Evolutionary conservation across 2,329 filamentous ascomycete species (phyloP).

Genomic region (Penicillium capsulatum): DNA sequence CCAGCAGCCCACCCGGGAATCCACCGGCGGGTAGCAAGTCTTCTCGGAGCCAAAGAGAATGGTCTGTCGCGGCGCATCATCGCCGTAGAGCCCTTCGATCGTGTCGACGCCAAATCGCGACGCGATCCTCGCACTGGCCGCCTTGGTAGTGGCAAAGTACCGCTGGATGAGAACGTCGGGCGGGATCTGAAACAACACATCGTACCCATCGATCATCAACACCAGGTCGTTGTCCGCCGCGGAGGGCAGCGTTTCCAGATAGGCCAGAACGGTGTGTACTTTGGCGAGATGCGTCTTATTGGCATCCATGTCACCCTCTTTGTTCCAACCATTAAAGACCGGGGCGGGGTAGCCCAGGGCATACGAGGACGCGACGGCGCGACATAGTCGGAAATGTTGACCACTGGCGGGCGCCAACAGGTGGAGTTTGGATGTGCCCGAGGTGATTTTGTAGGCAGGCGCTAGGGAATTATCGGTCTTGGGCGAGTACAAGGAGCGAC

Average conservation of each 20-base stretch:
- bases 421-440: slow-evolving; percentile 11
- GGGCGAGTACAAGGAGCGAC: neutral
- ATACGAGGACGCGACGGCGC: slow-evolving; percentile 8
- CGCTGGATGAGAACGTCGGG: slow-evolving; percentile 14
- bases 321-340: slow-evolving; percentile 15
- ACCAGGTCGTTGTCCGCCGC: slow-evolving; percentile 13
- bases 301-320: slow-evolving; percentile 13
- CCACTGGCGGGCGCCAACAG: slow-evolving; percentile 11
- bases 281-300: slow-evolving; percentile 14
- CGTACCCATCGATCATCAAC: slow-evolving; percentile 14
- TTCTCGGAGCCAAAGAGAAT: slow-evolving; percentile 16
- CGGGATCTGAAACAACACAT: slow-evolving; percentile 13
- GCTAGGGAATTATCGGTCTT: slow-evolving; percentile 2
- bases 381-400: slow-evolving; percentile 12
- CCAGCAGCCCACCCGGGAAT: slow-evolving; percentile 12
- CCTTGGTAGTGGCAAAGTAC: slow-evolving; percentile 11
- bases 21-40: slow-evolving; percentile 11
- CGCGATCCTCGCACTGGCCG: slow-evolving; percentile 8
- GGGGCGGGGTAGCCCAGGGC: slow-evolving; percentile 12
- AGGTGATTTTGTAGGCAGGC: neutral
- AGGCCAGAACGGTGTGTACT: slow-evolving; percentile 14
- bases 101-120: slow-evolving; percentile 7
- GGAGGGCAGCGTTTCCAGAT: slow-evolving; percentile 8
- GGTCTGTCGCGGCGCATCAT: slow-evolving; percentile 8
- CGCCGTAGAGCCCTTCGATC: neutral